These are phyloP conservation scores for Neoscytalidium dimidiatum DNA, from an alignment of 2,329 filamentous ascomycete species.

Conservation along the genomic window DNA sequence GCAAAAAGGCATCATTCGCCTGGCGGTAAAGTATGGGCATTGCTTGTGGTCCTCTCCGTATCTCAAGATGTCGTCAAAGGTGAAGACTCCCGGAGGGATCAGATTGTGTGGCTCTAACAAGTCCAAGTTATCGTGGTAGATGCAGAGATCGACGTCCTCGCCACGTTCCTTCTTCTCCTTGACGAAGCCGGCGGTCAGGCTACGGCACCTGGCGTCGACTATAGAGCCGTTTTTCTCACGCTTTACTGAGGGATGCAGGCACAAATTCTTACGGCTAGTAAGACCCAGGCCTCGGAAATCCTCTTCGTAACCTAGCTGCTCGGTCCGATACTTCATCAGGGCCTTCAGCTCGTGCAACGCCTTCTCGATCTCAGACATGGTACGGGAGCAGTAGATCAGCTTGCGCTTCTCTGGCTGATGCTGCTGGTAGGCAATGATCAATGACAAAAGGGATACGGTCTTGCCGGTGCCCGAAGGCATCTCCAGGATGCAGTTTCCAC, in stretches of 20 bases:
- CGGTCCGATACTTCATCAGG: conserved; percentile 90
- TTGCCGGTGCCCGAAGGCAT: conserved; percentile 99
- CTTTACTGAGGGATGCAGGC: conserved; percentile 93
- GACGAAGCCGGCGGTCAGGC: conserved; percentile 92
- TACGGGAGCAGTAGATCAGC: conserved; percentile 98
- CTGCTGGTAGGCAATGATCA: conserved; percentile 96
- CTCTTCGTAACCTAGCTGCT: conserved; percentile 86
- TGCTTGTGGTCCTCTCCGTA: conserved; percentile 97
- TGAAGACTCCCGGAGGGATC: conserved; percentile 93
- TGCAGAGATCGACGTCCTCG: conserved; percentile 89
- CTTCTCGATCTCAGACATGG: conserved; percentile 99
- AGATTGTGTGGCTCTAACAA: conserved; percentile 92
- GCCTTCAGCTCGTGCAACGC: conserved; percentile 87
- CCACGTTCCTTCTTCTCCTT: conserved; percentile 96
- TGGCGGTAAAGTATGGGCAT: conserved; percentile 94
- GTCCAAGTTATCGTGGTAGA: conserved; percentile 98
- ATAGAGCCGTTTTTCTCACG: conserved; percentile 92
- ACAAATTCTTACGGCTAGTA: conserved; percentile 96
- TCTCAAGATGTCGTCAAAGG: conserved; percentile 80
- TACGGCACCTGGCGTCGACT: conserved; percentile 94
- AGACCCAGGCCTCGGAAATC: conserved; percentile 91
- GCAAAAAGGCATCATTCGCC: conserved; percentile 99
- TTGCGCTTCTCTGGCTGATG: conserved; percentile 91
- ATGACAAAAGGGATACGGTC: conserved; percentile 89
- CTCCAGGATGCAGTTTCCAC: conserved; percentile 93